Evolutionary conservation across 2,329 filamentous ascomycete species (phyloP), one percentile per base, ranked within the genome.

Genomic region (Venturia nashicola): DNA sequence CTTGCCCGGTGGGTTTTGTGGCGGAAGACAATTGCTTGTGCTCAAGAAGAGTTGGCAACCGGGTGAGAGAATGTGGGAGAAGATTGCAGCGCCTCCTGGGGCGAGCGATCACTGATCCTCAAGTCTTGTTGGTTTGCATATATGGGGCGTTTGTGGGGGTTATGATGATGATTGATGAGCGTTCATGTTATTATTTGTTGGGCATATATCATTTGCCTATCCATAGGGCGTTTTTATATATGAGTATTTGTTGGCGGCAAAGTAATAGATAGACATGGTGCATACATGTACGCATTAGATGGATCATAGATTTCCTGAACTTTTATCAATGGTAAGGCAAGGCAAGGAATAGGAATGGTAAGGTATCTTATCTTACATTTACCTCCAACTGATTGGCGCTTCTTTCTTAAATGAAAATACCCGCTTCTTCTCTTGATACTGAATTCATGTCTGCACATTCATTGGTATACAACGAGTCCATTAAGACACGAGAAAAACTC

Each of bases 1-100:
- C 0, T 74, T 76, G 59, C 80, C 78, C 34, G 82, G 82, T 36
- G 76, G 82, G 65, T 85, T 82, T 69, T 86, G 84, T 70, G 82
- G 81, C 8, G 76, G 79, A 3, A 74, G 80, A 36, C 79, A 81
- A 68, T 75, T 85, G 71, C 77, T 80, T n/a, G 75, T 80, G 6
- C 72, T 81, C 62, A 75, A 75, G 43, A 67, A 72, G 64, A 27
- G 74, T 34, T 34, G 67, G 63, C 62, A 65, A 42, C 44, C 68
- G n/a, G 72, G 70, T 7, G 70, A 71, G 63, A 68, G 69, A 3
- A 72, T 71, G 59, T 74, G 72, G 72, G 71, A 72, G 65, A 72
- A 70, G 36, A 62, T 66, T 7, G 32, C 48, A 18, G 57, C 59
- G 36, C 65, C 65, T 32, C 23, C 62, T 23, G 63, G 63, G 3